Evolutionary conservation across 768 basidiomycete genomes (phyloP).

Genomic region (Hericium rajendrae): DNA sequence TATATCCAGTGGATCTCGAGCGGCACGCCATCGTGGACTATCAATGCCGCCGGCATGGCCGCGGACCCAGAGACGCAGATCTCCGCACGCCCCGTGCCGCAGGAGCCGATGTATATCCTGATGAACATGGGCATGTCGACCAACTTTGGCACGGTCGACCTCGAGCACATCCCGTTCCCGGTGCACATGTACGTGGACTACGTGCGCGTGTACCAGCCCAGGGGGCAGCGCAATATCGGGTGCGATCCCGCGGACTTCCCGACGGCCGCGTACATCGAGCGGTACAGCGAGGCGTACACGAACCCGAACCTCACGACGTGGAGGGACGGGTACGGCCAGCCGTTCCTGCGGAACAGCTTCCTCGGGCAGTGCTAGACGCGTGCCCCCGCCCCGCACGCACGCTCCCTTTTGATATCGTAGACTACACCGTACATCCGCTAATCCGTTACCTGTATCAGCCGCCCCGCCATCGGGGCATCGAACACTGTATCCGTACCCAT

Average conservation of each 20-base stretch:
- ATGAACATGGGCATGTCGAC: constrained; percentile 50
- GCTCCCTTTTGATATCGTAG: background rate
- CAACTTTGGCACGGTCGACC: constrained; percentile 50
- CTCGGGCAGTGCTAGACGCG: constrained; percentile 30
- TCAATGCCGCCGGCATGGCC: constrained; percentile 26
- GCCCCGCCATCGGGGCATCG: too few species aligned
- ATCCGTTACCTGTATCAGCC: background rate
- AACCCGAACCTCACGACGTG: constrained; percentile 50
- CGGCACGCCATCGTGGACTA: constrained; percentile 28
- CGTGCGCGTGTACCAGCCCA: constrained; percentile 65
- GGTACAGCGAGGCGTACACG: constrained; percentile 64
- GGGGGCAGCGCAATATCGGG: constrained; percentile 40
- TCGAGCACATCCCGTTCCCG: constrained; percentile 38
- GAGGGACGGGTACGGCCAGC: constrained; percentile 33
- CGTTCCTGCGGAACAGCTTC: constrained; percentile 42
- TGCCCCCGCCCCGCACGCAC: background rate
- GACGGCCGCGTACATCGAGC: constrained; percentile 65
- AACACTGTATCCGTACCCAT: too few species aligned
- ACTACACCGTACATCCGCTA: background rate
- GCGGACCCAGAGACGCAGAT: constrained; percentile 25
- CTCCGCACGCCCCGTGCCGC: constrained; percentile 26
- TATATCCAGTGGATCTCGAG: constrained; percentile 38
- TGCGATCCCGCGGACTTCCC: constrained; percentile 69
- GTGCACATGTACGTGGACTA: constrained; percentile 72
- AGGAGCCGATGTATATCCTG: constrained; percentile 46